Percentiles rank a stretch among this genome's conserved stretches.
Evolutionary conservation across 1,139 yeast genomes (phyloP).

Genomic region (Zygoascus sp.): DNA sequence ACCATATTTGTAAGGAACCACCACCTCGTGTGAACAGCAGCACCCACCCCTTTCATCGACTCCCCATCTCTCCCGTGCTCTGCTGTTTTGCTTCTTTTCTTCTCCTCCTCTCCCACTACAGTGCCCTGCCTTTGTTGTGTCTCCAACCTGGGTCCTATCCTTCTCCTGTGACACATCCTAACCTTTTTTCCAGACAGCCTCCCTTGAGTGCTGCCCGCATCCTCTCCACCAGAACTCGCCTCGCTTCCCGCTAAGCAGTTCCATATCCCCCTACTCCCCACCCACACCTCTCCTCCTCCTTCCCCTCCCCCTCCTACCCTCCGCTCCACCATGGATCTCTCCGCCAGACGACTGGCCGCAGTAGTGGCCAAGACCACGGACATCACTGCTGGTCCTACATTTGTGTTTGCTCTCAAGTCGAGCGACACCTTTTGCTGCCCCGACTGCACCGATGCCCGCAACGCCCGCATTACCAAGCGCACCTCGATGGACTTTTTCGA

Average conservation of each 20-base stretch:
- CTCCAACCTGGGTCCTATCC: too few relatives aligned
- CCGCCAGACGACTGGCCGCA: conserved; percentile 2
- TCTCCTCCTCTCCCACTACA: too few relatives aligned
- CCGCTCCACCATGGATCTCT: conserved; percentile 1
- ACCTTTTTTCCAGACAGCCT: too few relatives aligned
- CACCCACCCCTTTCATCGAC: too few relatives aligned
- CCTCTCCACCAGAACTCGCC: neutral
- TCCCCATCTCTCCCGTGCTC: too few relatives aligned
- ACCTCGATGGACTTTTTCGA: conserved; percentile 54
- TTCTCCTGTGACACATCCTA: too few relatives aligned
- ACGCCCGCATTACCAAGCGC: conserved; percentile 59
- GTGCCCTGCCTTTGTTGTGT: too few relatives aligned
- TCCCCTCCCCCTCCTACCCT: neutral
- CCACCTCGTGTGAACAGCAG: too few relatives aligned
- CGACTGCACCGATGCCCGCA: conserved; percentile 54
- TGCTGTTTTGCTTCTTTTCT: too few relatives aligned
- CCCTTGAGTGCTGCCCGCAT: neutral
- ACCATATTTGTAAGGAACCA: too few relatives aligned
- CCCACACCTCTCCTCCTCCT: neutral
- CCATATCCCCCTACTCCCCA: neutral
- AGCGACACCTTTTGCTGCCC: conserved; percentile 54
- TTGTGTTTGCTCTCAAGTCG: conserved; percentile 18
- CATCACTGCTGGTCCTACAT: conserved; percentile 8
- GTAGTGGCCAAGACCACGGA: conserved; percentile 2
- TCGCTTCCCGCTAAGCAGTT: neutral